phyloP scores from a whole-genome alignment of 345 rosid genomes.

The Geranium rotundifolium region DNA sequence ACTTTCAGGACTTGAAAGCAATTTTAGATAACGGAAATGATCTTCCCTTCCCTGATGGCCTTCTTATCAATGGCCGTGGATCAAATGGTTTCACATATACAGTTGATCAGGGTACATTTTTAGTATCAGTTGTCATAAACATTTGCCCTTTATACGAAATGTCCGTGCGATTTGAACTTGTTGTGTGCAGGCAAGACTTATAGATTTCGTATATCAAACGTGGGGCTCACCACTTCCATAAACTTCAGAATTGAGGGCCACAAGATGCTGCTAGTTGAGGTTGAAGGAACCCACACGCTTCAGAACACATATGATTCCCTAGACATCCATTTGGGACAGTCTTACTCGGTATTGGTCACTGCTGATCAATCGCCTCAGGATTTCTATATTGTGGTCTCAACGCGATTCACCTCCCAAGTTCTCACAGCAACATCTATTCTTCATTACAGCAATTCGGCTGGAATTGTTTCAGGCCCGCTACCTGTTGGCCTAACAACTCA shows the following conservation, averaged over 20 bases:
- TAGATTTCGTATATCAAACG: constrained; percentile 69
- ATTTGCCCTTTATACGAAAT: not conserved
- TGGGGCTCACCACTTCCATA: constrained; percentile 51
- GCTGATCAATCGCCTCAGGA: constrained; percentile 60
- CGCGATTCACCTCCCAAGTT: constrained; percentile 50
- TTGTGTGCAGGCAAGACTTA: constrained; percentile 47
- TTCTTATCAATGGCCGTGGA: constrained; percentile 54
- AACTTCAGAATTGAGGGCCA: constrained; percentile 83
- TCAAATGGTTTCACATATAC: constrained; percentile 39
- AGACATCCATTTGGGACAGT: constrained; percentile 68
- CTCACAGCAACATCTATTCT: constrained; percentile 49
- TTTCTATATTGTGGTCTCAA: constrained; percentile 51
- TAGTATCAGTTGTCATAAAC: not conserved
- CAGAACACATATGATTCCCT: constrained; percentile 56
- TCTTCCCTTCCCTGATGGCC: constrained; percentile 58
- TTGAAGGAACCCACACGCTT: constrained; percentile 67
- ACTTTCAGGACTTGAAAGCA: constrained; percentile 42
- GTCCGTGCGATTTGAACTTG: not conserved
- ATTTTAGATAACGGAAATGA: constrained; percentile 38
- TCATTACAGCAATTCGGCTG: constrained; percentile 56
- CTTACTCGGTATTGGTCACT: constrained; percentile 56
- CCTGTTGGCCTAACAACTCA: constrained; percentile 64
- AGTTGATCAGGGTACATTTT: constrained; percentile 44
- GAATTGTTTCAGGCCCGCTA: constrained; percentile 40
- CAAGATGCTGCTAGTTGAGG: constrained; percentile 60